Evolutionary conservation across 495 filamentous ascomycete genomes (phyloP), one percentile per base, ranked within the genome.

Genomic region (Tuber indicum): DNA sequence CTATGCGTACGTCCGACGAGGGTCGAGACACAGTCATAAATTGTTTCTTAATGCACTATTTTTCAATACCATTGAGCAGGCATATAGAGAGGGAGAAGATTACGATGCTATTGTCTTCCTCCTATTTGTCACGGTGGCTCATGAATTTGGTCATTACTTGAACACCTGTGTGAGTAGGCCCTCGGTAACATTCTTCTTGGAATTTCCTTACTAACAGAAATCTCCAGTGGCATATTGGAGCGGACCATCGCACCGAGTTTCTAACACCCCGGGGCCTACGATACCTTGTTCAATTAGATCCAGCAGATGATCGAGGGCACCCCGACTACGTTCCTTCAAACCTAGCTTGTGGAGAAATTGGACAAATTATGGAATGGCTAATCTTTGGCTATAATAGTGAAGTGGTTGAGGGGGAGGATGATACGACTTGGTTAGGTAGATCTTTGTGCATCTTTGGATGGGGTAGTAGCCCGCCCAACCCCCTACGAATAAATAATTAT

Each of bases 131-230:
- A 49, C 42, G 1, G 41, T 78, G 73, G 47, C 71, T 26, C 77
- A 78, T 26, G 77, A 78, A 52, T 72, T 78, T 21, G 71, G 77
- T 9, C 75, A 78, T 71, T 78, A 78, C 71, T 62, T 78, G 19
- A 77, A 78, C 36, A 17, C 32, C 16, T 70, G 49, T 71, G 77
- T 78, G 44, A 4, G 75, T 45, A 19, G 12, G 17, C 43, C 52
- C 32, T 21, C 47, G 45, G n/a, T 41, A 26, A 39, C 36, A 66
- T 36, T 17, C 26, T 36, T 4, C 26, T 1, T 0, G 14, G 14
- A 16, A 17, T 1, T 19, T 14, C 26, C 26, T 36, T 66, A 66
- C 26, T 66, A 66, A 66, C 26, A 36, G 32, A 66, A 66, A 36
- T 66, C 16, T 66, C 14, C 26, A 66, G 58, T 66, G 58, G 58